Conservation (phyloP, 116 monocot genomes). For the Papilionanthe hybrid region DNA sequence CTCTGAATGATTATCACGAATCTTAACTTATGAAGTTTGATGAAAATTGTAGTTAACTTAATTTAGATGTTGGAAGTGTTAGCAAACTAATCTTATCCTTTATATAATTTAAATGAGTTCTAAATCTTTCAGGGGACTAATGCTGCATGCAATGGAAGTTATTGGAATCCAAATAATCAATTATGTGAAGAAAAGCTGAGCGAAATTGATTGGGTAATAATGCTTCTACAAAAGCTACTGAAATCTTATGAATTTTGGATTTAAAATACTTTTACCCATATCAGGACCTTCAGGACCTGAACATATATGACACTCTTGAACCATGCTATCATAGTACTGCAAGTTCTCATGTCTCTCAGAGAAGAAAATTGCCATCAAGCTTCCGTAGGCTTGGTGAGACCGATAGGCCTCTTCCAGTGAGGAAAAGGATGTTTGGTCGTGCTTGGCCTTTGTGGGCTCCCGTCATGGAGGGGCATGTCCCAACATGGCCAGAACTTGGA, state of each 20-base stretch:
- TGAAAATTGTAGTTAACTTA: too few species aligned
- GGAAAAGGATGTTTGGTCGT: slow-evolving; percentile 91
- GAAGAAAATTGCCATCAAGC: slow-evolving; percentile 47
- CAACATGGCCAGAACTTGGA: slow-evolving; percentile 80
- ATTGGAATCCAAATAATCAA: slow-evolving; percentile 62
- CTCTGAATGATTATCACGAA: neutral
- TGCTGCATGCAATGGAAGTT: slow-evolving; percentile 71
- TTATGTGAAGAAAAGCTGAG: slow-evolving; percentile 29
- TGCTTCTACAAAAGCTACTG: neutral
- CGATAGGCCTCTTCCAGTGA: slow-evolving; percentile 57
- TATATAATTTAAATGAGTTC: neutral
- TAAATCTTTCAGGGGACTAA: slow-evolving; percentile 45
- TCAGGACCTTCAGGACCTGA: slow-evolving; percentile 50
- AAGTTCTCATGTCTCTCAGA: slow-evolving; percentile 22
- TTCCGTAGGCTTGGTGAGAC: slow-evolving; percentile 76
- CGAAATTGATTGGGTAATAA: slow-evolving; percentile 56
- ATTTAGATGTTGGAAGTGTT: neutral
- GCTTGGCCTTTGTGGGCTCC: slow-evolving; percentile 84
- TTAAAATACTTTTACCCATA: neutral
- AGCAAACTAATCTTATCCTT: neutral
- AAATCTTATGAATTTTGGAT: neutral
- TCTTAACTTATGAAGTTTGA: neutral
- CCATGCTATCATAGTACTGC: slow-evolving; percentile 72
- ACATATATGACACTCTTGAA: slow-evolving; percentile 85
- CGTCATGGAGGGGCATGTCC: slow-evolving; percentile 74